Evolutionary conservation across 441 rosid species (phyloP).

Genomic region (Adansonia gregorii): DNA sequence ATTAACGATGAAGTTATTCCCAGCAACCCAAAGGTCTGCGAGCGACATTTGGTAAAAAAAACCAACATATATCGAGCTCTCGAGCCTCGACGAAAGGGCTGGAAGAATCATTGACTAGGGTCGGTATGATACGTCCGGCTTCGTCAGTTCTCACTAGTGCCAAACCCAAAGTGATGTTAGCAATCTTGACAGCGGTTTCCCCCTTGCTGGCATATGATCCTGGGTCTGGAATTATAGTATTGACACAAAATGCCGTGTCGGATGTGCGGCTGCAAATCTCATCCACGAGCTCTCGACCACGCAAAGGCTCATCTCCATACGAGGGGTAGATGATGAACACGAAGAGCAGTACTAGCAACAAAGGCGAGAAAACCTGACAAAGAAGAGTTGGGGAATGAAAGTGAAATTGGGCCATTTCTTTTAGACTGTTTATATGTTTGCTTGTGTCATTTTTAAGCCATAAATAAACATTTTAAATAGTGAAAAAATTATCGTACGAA

Average conservation of each 20-base stretch:
- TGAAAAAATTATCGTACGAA: neutral
- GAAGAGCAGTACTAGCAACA: neutral
- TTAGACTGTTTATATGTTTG: neutral
- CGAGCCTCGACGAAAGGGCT: neutral
- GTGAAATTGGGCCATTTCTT: neutral
- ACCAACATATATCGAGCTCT: neutral
- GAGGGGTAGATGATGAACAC: constrained; percentile 1
- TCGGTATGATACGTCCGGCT: neutral
- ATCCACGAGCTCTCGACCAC: neutral
- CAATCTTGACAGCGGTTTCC: neutral
- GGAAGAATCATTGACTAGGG: neutral
- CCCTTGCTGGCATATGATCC: no score
- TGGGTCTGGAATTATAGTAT: neutral
- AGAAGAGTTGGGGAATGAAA: neutral
- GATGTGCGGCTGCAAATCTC: constrained; percentile 10
- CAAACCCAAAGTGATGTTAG: neutral
- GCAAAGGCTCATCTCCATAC: neutral
- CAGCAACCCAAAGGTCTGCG: neutral
- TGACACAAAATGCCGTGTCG: neutral
- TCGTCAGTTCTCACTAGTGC: neutral
- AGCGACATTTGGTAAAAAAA: neutral
- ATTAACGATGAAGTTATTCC: neutral
- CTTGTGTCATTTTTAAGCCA: neutral
- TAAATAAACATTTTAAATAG: neutral
- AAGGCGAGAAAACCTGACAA: neutral